Evolutionary conservation across 805 yeast genomes (phyloP).

Genomic region (Metschnikowia henanensis): DNA sequence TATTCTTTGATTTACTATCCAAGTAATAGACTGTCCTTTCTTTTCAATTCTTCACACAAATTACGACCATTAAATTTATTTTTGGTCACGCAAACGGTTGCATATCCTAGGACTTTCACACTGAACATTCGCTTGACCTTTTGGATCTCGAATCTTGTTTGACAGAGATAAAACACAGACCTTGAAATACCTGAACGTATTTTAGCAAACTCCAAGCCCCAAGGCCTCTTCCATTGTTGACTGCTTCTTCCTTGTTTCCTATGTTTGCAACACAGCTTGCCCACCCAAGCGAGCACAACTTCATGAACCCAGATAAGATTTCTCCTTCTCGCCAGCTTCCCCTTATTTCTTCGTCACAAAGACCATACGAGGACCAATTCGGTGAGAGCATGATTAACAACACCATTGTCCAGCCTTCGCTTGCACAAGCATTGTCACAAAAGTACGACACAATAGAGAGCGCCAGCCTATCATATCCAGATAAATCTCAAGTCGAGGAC

Average conservation of each 20-base stretch:
- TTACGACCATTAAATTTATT: too few relatives aligned
- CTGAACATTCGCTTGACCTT: too few relatives aligned
- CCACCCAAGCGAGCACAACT: constrained; percentile 1
- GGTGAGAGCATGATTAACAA: background rate
- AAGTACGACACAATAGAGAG: background rate
- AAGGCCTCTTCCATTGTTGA: background rate
- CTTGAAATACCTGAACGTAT: too few relatives aligned
- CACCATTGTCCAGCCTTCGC: background rate
- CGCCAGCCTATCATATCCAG: background rate
- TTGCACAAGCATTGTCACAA: background rate
- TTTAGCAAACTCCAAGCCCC: background rate
- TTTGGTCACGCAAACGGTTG: too few relatives aligned
- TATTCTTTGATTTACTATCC: too few relatives aligned
- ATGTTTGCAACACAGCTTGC: constrained; percentile 1
- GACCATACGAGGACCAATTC: background rate
- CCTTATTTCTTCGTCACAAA: background rate
- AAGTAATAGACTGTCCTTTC: too few relatives aligned
- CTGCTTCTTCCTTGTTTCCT: background rate
- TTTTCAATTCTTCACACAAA: too few relatives aligned
- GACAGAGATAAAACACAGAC: too few relatives aligned
- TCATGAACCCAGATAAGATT: background rate
- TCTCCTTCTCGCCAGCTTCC: background rate
- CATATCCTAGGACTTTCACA: too few relatives aligned
- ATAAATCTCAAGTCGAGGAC: background rate
- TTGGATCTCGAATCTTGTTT: too few relatives aligned